Evolutionary conservation across 345 rosid genomes (phyloP).

Genomic region (Brassica nigra): DNA sequence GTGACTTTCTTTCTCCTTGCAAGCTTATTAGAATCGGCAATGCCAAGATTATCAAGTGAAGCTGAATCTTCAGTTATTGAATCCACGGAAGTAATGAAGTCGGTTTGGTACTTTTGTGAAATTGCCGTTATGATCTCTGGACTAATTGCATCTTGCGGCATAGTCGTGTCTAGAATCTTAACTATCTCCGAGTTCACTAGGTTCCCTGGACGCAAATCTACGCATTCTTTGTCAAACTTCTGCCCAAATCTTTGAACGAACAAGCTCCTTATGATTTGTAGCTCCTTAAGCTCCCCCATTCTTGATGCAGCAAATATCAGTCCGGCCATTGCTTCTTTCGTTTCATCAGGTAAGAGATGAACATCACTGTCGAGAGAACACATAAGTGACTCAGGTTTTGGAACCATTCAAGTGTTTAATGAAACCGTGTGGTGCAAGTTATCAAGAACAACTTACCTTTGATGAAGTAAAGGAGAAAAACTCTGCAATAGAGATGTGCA

Average conservation of each 20-base stretch:
- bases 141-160: background rate
- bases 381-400: background rate
- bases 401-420: background rate
- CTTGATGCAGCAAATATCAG: constrained; percentile 49
- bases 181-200: constrained; percentile 25
- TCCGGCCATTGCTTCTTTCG: constrained; percentile 43
- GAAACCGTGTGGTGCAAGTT: constrained; percentile 8
- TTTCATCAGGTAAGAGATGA: constrained; percentile 35
- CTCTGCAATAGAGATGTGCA: constrained; percentile 32
- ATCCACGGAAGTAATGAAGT: background rate
- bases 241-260: constrained; percentile 38
- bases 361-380: constrained; percentile 23
- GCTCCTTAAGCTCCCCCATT: constrained; percentile 48
- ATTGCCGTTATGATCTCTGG: background rate
- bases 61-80: background rate
- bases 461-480: background rate
- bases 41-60: background rate
- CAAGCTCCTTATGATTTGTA: constrained; percentile 33
- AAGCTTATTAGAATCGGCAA: background rate
- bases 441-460: constrained; percentile 18
- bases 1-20: background rate
- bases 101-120: constrained; percentile 2
- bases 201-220: constrained; percentile 36
- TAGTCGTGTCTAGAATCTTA: constrained; percentile 16
- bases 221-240: constrained; percentile 37